Evolutionary conservation across 2,329 filamentous ascomycete species (phyloP).

Genomic region (Fusarium lateritium): DNA sequence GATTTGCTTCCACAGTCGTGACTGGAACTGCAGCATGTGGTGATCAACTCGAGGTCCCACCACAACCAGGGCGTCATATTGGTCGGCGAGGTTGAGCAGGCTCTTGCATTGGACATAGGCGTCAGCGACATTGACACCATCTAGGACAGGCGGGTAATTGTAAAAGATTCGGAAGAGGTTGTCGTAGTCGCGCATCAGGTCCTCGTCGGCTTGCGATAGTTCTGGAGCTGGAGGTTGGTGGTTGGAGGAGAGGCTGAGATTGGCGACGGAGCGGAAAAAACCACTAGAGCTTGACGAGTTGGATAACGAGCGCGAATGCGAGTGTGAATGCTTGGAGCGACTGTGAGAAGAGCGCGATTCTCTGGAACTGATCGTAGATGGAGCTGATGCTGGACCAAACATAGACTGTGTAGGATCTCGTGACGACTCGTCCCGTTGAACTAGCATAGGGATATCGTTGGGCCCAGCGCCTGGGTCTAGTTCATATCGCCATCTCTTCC

Average conservation of each 20-base stretch:
- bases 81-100: constrained; percentile 88
- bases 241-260: constrained; percentile 70
- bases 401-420: constrained; percentile 50
- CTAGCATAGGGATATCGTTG: constrained; percentile 87
- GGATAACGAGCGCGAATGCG: constrained; percentile 67
- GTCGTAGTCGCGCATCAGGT: constrained; percentile 91
- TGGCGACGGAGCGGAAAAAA: constrained; percentile 92
- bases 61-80: constrained; percentile 91
- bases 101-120: constrained; percentile 96
- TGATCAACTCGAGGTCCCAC: constrained; percentile 93
- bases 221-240: constrained; percentile 62
- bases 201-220: constrained; percentile 74
- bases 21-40: constrained; percentile 92
- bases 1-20: constrained; percentile 93
- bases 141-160: constrained; percentile 87
- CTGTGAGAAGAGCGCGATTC: constrained; percentile 60
- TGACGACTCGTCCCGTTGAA: constrained; percentile 76
- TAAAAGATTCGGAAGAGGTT: constrained; percentile 97
- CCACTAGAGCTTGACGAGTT: constrained; percentile 57
- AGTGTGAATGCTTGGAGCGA: constrained; percentile 45
- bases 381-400: constrained; percentile 50
- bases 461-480: constrained; percentile 81
- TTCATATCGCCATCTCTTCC: constrained; percentile 86
- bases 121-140: constrained; percentile 89
- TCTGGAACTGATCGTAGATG: constrained; percentile 54